Percentiles rank a stretch among this genome's conserved stretches.
Conservation (phyloP, 2,329 filamentous ascomycete species). For the Talaromyces islandicus region DNA sequence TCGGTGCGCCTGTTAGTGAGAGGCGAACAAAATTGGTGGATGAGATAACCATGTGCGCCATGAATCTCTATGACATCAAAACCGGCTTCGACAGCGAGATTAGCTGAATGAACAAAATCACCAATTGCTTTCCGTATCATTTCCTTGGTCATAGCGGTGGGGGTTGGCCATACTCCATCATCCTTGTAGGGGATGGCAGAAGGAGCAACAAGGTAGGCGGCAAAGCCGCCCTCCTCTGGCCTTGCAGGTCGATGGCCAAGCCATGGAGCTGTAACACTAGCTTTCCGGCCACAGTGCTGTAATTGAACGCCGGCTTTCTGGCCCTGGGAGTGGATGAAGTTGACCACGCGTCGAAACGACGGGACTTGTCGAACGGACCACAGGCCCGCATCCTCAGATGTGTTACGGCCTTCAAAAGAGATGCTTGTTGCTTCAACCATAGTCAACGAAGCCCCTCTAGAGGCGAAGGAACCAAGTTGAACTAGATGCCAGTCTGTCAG, state of each 20-base stretch:
- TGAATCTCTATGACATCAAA: constrained; percentile 50
- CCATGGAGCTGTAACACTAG: not conserved
- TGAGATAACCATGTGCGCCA: constrained; percentile 45
- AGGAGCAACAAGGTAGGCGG: not conserved
- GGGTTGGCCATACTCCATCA: not conserved
- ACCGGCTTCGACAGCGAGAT: constrained; percentile 41
- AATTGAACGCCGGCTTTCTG: not conserved
- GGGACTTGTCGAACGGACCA: not conserved
- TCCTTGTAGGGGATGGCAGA: not conserved
- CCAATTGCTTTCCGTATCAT: not conserved
- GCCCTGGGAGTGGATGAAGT: not conserved
- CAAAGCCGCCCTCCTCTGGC: not conserved
- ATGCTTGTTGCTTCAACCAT: not conserved
- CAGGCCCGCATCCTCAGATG: not conserved
- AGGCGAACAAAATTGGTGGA: constrained; percentile 48
- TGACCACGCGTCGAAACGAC: not conserved
- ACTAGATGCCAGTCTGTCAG: not conserved
- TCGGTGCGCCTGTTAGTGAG: constrained; percentile 45
- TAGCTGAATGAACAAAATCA: not conserved
- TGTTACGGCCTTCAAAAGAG: not conserved
- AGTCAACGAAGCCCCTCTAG: not conserved
- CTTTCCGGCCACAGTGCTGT: not conserved
- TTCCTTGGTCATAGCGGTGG: constrained; percentile 1
- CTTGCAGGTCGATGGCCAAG: not conserved
- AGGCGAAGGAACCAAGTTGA: not conserved